These are phyloP conservation scores for Xylaria sp. DNA, from an alignment of 2,329 filamentous ascomycete genomes.

Conservation along the genomic window DNA sequence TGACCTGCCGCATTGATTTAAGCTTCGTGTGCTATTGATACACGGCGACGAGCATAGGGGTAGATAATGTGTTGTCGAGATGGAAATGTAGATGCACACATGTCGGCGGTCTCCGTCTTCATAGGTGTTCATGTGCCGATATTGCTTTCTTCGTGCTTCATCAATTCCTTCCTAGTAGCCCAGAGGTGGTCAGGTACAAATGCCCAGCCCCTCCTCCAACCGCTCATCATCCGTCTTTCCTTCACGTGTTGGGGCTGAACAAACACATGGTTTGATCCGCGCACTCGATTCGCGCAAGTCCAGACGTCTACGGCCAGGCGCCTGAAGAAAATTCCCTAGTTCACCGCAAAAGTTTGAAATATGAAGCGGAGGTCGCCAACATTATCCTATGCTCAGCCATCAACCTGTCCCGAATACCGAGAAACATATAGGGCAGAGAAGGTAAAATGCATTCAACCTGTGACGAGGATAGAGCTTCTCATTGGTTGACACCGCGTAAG, in stretches of 20 bases:
- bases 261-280: slow-evolving; percentile 23
- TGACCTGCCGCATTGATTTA: slow-evolving; percentile 30
- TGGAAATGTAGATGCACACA: background rate
- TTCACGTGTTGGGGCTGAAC: slow-evolving; percentile 16
- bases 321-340: background rate
- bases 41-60: background rate
- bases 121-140: background rate
- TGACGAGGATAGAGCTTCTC: slow-evolving; percentile 15
- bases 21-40: slow-evolving; percentile 16
- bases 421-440: background rate
- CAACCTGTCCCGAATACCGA: background rate
- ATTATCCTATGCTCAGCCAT: background rate
- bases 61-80: background rate
- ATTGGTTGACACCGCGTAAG: slow-evolving; percentile 26
- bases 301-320: background rate
- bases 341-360: background rate
- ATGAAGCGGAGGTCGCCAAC: background rate
- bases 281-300: slow-evolving; percentile 21
- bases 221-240: slow-evolving; percentile 3
- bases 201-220: slow-evolving; percentile 6
- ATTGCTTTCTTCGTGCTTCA: background rate
- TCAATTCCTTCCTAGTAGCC: background rate
- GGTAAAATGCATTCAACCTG: slow-evolving; percentile 17
- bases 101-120: slow-evolving; percentile 21
- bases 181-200: background rate